Evolutionary conservation across 495 filamentous ascomycete species (phyloP).

Genomic region (Xylaria grammica): DNA sequence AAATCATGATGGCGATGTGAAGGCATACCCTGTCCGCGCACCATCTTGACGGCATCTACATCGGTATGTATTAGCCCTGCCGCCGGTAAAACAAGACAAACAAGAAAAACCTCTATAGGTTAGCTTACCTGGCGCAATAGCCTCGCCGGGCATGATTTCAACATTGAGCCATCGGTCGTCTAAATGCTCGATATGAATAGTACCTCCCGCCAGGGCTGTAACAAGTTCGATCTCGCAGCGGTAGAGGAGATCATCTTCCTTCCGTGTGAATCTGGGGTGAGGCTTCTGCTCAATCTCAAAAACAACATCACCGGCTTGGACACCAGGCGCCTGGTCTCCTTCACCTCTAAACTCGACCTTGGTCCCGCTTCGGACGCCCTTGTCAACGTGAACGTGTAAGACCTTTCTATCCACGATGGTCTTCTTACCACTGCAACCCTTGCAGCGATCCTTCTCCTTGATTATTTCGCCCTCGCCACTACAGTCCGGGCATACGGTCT

Average conservation of each 20-base stretch:
- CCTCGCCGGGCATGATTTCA: conserved; percentile 88
- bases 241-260: conserved; percentile 95
- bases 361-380: conserved; percentile 88
- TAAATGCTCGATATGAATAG: conserved; percentile 90
- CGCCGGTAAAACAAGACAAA: conserved; percentile 19
- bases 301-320: conserved; percentile 90
- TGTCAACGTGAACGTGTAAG: conserved; percentile 96
- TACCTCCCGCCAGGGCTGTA: conserved; percentile 89
- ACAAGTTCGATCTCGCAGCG: conserved; percentile 95
- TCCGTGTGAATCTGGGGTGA: conserved; percentile 91
- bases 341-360: conserved; percentile 97
- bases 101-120: background rate
- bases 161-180: conserved; percentile 96
- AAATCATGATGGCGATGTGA: conserved; percentile 93
- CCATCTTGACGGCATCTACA: conserved; percentile 86
- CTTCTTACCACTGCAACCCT: conserved; percentile 94
- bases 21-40: conserved; percentile 98
- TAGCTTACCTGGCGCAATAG: conserved; percentile 86
- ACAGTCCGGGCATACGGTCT: conserved; percentile 98
- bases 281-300: conserved; percentile 99
- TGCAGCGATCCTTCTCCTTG: conserved; percentile 94
- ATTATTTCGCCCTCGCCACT: conserved; percentile 96
- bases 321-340: conserved; percentile 94
- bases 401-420: conserved; percentile 97
- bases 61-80: conserved; percentile 20